Percentiles rank a stretch among this genome's conserved stretches.
These are phyloP conservation scores for Cicer bijugum DNA, from an alignment of 306 rosid genomes.

Conservation along the genomic window DNA sequence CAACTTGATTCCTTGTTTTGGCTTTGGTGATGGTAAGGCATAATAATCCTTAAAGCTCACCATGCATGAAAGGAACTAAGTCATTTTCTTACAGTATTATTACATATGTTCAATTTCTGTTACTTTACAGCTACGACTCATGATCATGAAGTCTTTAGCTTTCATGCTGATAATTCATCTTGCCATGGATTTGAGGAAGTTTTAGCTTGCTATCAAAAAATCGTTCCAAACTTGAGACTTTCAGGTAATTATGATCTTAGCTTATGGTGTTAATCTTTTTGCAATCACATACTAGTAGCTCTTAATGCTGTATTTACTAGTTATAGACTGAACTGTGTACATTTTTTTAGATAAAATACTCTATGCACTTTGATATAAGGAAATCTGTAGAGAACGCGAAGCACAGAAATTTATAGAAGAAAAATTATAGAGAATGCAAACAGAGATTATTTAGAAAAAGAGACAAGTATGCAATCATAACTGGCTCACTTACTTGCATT, in stretches of 20 bases:
- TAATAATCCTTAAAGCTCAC: constrained; percentile 30
- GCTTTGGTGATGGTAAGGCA: constrained; percentile 84
- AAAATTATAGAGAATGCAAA: not conserved
- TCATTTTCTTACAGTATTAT: constrained; percentile 23
- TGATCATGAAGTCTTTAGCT: constrained; percentile 77
- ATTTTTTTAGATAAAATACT: not conserved
- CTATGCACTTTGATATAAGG: not conserved
- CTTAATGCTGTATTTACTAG: not conserved
- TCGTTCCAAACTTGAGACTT: constrained; percentile 67
- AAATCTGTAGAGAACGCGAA: not conserved
- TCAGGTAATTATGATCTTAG: constrained; percentile 57
- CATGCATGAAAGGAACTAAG: not conserved
- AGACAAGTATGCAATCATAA: no score
- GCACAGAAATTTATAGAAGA: not conserved
- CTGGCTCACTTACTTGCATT: no score
- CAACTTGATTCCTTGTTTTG: constrained; percentile 90
- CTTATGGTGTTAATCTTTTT: constrained; percentile 17
- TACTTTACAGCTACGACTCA: constrained; percentile 70
- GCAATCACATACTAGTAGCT: not conserved
- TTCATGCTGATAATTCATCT: constrained; percentile 69
- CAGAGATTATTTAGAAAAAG: not conserved
- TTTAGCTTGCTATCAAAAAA: constrained; percentile 66
- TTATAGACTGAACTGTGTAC: not conserved
- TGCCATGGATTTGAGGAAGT: constrained; percentile 92
- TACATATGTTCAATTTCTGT: constrained; percentile 33